Conservation (phyloP, 1,284 basidiomycete species). For the Moesziomyces parantarcticus region DNA sequence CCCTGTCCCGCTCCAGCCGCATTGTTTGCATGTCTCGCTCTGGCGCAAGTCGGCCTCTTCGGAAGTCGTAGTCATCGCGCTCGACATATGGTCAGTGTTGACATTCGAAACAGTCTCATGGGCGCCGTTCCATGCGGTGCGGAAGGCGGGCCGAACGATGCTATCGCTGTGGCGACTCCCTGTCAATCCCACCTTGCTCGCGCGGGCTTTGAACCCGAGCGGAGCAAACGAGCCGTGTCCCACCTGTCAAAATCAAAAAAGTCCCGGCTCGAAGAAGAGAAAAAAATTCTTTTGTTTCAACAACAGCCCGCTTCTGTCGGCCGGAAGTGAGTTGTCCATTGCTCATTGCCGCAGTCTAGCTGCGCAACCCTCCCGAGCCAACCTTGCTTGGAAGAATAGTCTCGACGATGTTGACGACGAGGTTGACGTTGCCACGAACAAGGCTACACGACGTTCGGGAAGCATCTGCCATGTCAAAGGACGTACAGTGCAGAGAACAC, state of each 20-base stretch:
- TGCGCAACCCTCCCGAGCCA: background rate
- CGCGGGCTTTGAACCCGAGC: background rate
- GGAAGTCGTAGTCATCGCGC: background rate
- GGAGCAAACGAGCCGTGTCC: background rate
- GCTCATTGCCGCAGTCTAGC: background rate
- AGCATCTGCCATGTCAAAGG: background rate
- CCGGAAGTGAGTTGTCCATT: background rate
- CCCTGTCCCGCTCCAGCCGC: no score
- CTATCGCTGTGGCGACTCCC: background rate
- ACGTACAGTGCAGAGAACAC: background rate
- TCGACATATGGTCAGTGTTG: background rate
- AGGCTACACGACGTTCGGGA: background rate
- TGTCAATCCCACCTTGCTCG: background rate
- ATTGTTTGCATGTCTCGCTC: background rate
- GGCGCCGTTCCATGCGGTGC: background rate
- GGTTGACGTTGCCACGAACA: background rate
- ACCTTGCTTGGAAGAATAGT: background rate
- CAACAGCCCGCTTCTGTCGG: background rate
- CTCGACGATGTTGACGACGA: no score
- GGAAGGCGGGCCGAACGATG: background rate
- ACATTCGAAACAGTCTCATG: no score
- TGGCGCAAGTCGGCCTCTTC: no score
- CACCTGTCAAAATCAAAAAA: background rate
- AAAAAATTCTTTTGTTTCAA: background rate
- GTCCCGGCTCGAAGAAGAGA: background rate